phyloP scores from a whole-genome alignment of 495 filamentous ascomycete species.

The Gamarada debralockiae region DNA sequence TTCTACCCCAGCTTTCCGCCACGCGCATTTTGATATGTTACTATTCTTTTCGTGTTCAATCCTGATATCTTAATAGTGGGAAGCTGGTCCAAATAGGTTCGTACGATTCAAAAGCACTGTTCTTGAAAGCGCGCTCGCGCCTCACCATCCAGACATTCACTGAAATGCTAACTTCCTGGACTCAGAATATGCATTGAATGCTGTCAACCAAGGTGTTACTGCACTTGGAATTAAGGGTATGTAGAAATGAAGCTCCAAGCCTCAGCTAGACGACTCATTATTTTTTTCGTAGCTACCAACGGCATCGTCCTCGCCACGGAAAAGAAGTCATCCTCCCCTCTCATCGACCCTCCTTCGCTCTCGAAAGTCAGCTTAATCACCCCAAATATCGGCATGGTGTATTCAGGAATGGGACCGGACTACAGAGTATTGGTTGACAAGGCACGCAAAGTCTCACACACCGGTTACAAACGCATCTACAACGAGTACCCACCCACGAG shows the following conservation, averaged over 20 bases:
- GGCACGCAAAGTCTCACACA: slow-evolving; percentile 98
- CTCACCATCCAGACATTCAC: background rate
- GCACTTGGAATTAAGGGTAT: slow-evolving; percentile 96
- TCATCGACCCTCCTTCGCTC: slow-evolving; percentile 89
- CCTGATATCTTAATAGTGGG: slow-evolving; percentile 64
- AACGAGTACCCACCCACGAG: slow-evolving; percentile 99
- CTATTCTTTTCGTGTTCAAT: background rate
- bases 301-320: slow-evolving; percentile 98
- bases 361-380: slow-evolving; percentile 98
- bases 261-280: slow-evolving; percentile 12
- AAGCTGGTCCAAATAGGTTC: slow-evolving; percentile 86
- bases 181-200: slow-evolving; percentile 96
- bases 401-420: slow-evolving; percentile 97
- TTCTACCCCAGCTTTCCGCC: slow-evolving; percentile 11
- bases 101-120: slow-evolving; percentile 17
- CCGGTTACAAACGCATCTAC: slow-evolving; percentile 98
- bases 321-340: slow-evolving; percentile 97
- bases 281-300: slow-evolving; percentile 69
- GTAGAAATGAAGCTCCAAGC: slow-evolving; percentile 8
- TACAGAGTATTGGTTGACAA: slow-evolving; percentile 97
- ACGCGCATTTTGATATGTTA: background rate
- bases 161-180: slow-evolving; percentile 10
- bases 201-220: slow-evolving; percentile 98
- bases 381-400: slow-evolving; percentile 99
- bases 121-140: background rate